These are phyloP conservation scores for Backusella tuberculispora DNA, from an alignment of 192 early-diverging fungal genomes.

Conservation along the genomic window DNA sequence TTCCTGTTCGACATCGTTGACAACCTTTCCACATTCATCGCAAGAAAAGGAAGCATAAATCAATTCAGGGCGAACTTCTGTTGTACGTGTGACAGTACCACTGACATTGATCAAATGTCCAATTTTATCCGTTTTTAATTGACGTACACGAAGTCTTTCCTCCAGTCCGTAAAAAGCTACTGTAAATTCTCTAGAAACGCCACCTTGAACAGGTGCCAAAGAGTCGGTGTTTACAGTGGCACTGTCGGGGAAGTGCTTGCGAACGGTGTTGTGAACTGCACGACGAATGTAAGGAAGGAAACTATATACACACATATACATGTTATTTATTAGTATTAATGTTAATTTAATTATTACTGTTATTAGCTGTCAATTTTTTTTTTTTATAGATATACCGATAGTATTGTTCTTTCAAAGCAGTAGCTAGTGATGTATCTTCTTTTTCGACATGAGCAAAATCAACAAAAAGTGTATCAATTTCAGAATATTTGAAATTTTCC, in stretches of 20 bases:
- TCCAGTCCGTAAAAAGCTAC: constrained; percentile 74
- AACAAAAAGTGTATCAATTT: constrained; percentile 73
- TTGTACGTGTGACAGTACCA: constrained; percentile 96
- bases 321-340: neutral
- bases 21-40: constrained; percentile 76
- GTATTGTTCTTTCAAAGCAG: constrained; percentile 71
- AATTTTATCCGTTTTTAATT: constrained; percentile 80
- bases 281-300: constrained; percentile 86
- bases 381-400: constrained; percentile 54
- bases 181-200: constrained; percentile 70
- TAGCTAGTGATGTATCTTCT: constrained; percentile 60
- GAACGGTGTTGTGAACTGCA: constrained; percentile 82
- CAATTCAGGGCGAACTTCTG: constrained; percentile 96
- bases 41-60: constrained; percentile 91
- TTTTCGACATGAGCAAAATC: constrained; percentile 66
- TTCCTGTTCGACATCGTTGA: constrained; percentile 91
- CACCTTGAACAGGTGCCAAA: constrained; percentile 44
- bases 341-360: neutral
- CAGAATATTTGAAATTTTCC: constrained; percentile 55
- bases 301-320: constrained; percentile 19
- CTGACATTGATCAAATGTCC: constrained; percentile 81
- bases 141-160: constrained; percentile 69
- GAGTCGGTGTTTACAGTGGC: constrained; percentile 49
- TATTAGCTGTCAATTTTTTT: neutral
- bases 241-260: constrained; percentile 69